Percentiles rank a stretch among this genome's conserved stretches.
Conservation (phyloP, 2,329 filamentous ascomycete genomes). For the Exophiala sideris region DNA sequence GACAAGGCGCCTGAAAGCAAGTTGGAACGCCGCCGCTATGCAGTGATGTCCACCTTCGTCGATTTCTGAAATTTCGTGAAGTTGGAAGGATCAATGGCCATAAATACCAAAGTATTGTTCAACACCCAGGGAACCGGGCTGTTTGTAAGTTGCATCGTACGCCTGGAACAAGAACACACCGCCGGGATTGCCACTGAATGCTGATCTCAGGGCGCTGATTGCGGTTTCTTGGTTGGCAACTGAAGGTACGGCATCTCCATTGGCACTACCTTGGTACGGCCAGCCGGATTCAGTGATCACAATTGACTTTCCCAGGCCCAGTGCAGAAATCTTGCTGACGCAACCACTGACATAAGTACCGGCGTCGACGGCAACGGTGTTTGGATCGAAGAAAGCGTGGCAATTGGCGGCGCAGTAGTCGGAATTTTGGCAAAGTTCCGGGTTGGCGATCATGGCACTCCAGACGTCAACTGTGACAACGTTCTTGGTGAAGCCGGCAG, state of each 20-base stretch:
- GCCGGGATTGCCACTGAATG: slow-evolving; percentile 50
- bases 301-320: slow-evolving; percentile 57
- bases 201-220: slow-evolving; percentile 59
- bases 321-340: slow-evolving; percentile 43
- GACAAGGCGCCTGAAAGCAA: background rate
- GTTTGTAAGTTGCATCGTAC: slow-evolving; percentile 79
- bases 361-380: slow-evolving; percentile 57
- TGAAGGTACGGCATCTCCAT: slow-evolving; percentile 67
- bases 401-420: slow-evolving; percentile 80
- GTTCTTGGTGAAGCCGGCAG: slow-evolving; percentile 65
- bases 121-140: slow-evolving; percentile 63
- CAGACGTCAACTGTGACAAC: slow-evolving; percentile 82
- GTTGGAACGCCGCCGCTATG: slow-evolving; percentile 16
- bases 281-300: slow-evolving; percentile 82
- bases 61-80: background rate
- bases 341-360: slow-evolving; percentile 65
- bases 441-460: slow-evolving; percentile 62
- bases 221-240: slow-evolving; percentile 64
- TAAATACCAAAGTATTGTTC: slow-evolving; percentile 71
- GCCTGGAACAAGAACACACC: slow-evolving; percentile 72
- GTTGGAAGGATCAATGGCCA: slow-evolving; percentile 13
- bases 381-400: slow-evolving; percentile 77
- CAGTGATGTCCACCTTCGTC: background rate
- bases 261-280: slow-evolving; percentile 66
- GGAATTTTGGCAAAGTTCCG: slow-evolving; percentile 66